These are phyloP conservation scores for Tephrocybe rancida DNA, from an alignment of 768 basidiomycete species.

Conservation along the genomic window DNA sequence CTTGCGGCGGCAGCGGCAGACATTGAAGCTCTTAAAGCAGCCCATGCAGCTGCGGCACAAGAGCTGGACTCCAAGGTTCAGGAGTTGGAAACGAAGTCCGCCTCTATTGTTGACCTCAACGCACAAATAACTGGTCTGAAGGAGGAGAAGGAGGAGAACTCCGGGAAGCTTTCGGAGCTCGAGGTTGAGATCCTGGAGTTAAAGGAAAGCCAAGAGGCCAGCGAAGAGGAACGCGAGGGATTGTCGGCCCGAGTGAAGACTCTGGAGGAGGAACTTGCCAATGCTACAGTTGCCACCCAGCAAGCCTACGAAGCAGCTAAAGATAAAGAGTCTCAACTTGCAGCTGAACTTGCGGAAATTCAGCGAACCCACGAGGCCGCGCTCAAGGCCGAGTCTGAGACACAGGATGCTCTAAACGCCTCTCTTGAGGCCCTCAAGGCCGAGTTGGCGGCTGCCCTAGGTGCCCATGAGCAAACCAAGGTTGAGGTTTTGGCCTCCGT, in stretches of 20 bases:
- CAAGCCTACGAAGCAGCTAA: slow-evolving; percentile 47
- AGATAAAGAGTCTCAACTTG: slow-evolving; percentile 49
- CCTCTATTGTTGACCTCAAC: slow-evolving; percentile 44
- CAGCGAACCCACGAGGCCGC: slow-evolving; percentile 47
- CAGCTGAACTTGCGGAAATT: slow-evolving; percentile 39
- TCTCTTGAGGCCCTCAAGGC: slow-evolving; percentile 48
- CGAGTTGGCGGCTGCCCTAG: slow-evolving; percentile 46
- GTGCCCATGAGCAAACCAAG: slow-evolving; percentile 50
- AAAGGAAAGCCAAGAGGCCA: slow-evolving; percentile 67
- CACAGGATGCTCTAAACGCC: slow-evolving; percentile 42
- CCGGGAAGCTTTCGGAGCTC: slow-evolving; percentile 73
- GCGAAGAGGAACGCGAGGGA: slow-evolving; percentile 59
- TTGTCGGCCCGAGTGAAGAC: slow-evolving; percentile 46
- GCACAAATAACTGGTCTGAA: slow-evolving; percentile 55
- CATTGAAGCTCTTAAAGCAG: slow-evolving; percentile 47
- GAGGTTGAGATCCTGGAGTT: slow-evolving; percentile 82
- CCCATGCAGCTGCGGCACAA: slow-evolving; percentile 50
- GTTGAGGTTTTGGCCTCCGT: slow-evolving; percentile 44
- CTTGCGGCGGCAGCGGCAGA: slow-evolving; percentile 58
- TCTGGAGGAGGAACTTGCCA: slow-evolving; percentile 56
- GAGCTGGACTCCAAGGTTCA: slow-evolving; percentile 47
- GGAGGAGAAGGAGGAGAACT: slow-evolving; percentile 69
- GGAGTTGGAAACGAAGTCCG: slow-evolving; percentile 48
- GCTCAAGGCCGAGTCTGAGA: slow-evolving; percentile 44
- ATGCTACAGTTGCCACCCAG: slow-evolving; percentile 48